Base-by-base conservation (phyloP, 2,329 filamentous ascomycete species). In the Zymoseptoria tritici region DNA sequence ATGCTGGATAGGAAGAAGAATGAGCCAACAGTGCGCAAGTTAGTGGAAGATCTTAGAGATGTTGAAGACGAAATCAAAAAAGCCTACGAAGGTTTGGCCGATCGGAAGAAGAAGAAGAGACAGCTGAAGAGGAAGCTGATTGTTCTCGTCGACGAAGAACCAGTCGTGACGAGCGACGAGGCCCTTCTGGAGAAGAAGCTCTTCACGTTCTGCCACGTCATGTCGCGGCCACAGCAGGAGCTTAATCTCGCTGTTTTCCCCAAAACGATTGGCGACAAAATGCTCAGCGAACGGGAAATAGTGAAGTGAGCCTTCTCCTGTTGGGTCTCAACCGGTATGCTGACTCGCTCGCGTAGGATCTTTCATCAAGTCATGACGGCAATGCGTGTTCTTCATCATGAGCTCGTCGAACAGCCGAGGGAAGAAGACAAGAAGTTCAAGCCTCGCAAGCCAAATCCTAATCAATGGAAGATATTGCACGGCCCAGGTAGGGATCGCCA, bases 261-360 rank as follows among this genome's bases (percentile, higher is more conserved):
- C 2, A 52, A 52, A 52, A 6, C 5, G 9, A 20, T 52, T 19
- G 46, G 21, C 0, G 46, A 50, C 22, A 50, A 24, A 24, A 16
- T 56, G 54, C 49, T 56, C 11, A 49, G 54, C 36, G 54, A 49
- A 42, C 54, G 54, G 36, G 54, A 51, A 56, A 52, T 62, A 1
- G 50, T 52, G n/a, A 52, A 52, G 50, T 52, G 19, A 52, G 22
- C 22, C 2, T 21, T 29, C n/a, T 5, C 50, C 22, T 20, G 22
- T 9, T 20, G 19, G 13, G 2, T 52, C 50, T 21, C 16, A 21
- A 19, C 22, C 20, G 5, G 7, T 52, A 11, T 52, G 6, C 50
- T 52, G n/a, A 52, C 50, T 52, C 3, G 22, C 50, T 52, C 20
- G 50, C 50, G 50, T 20, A 52, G 50, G 50, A 52, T 52, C 6